Evolutionary conservation across 1,139 yeast genomes (phyloP), one percentile per base, ranked within the genome.

Genomic region (Maudiozyma humilis): DNA sequence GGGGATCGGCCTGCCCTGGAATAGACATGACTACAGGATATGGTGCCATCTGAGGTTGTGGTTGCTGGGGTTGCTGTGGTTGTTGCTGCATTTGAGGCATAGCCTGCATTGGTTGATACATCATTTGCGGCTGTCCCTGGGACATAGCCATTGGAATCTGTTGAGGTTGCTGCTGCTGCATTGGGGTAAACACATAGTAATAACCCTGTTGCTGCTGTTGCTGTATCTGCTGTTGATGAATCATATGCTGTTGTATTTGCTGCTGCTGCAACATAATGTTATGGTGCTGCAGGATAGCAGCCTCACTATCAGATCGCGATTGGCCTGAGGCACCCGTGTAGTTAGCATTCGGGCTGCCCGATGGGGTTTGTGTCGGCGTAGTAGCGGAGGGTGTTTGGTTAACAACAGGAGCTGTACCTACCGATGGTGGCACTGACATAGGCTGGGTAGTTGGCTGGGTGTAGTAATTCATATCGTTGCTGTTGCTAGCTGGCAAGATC

Each of bases 151-250:
- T 13, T 33, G 15, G 36, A 25, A 18, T 12, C 16, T 38, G 42
- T 33, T 41, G n/a, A n/a, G n/a, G 43, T n/a, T 29, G 36, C 15
- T 36, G 38, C 16, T 34, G 25, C 14, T 35, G 38, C 14, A 35
- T 20, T 35, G 38, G 39, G 15, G 39, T 6, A 15, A 36, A 19
- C 3, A 27, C 32, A 16, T 36, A 32, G 14, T 38, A 32, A n/a
- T 38, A 32, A 5, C 25, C 25, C 13, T 16, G 41, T 19, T 38
- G 41, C 16, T n/a, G 34, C 8, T 7, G 20, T 29, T 37, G 40
- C 15, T 5, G 32, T 4, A 32, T 36, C 18, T 20, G 34, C 19
- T 40, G 37, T 23, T 34, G 37, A 15, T 34, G 33, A 25, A 33
- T 25, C 7, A 20, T 25, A 4, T 20, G 14, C 14, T 35, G 38